Conservation (phyloP, 768 basidiomycete species). For the Sporobolomyces roseus region DNA sequence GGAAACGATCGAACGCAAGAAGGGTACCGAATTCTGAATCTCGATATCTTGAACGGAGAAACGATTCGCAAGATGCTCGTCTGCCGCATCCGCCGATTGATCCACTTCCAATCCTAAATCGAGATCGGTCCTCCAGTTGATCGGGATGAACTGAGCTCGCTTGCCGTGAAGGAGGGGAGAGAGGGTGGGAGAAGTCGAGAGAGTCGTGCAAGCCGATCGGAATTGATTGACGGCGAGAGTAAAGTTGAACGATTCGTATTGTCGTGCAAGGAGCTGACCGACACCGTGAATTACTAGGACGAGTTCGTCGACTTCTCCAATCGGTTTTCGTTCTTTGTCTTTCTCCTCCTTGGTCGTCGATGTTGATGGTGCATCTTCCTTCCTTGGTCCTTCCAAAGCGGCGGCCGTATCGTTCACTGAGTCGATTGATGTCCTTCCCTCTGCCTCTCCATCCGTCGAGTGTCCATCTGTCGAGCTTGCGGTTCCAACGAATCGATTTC, state of each 20-base stretch:
- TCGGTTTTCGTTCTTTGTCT: constrained; percentile 4
- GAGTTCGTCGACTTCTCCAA: constrained; percentile 43
- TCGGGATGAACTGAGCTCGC: constrained; percentile 44
- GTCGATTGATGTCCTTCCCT: constrained; percentile 4
- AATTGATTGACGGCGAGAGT: constrained; percentile 42
- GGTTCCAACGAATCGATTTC: constrained; percentile 27
- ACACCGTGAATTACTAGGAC: constrained; percentile 44
- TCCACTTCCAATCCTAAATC: constrained; percentile 35
- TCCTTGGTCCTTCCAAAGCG: constrained; percentile 19
- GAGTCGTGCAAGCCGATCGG: constrained; percentile 33
- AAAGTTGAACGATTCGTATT: constrained; percentile 42
- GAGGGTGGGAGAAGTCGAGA: constrained; percentile 29
- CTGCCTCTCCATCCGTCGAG: constrained; percentile 5
- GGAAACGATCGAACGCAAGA: constrained; percentile 39
- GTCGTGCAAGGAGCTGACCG: constrained; percentile 39
- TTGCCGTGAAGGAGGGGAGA: constrained; percentile 31
- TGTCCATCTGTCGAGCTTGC: not conserved
- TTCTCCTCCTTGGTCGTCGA: too few species aligned
- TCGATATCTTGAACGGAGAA: constrained; percentile 41
- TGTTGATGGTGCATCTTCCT: constrained; percentile 17
- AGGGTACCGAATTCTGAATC: constrained; percentile 36
- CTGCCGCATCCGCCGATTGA: constrained; percentile 28
- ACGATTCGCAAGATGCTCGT: constrained; percentile 37
- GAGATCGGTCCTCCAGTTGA: constrained; percentile 43
- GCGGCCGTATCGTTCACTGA: constrained; percentile 9